Conservation (phyloP, 1,284 basidiomycete species). For the Thelephora terrestris region DNA sequence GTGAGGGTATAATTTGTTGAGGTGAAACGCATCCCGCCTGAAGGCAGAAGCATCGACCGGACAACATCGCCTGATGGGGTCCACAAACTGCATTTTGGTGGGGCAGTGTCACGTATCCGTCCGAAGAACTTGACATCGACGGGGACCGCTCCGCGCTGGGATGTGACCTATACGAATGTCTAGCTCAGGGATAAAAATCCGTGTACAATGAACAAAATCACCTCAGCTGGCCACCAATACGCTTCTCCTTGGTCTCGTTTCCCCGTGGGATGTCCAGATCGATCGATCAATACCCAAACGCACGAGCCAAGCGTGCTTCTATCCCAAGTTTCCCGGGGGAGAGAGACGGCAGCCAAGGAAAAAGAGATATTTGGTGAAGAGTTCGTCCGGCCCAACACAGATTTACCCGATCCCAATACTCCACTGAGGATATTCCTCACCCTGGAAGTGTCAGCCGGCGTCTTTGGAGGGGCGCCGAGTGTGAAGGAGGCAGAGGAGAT, state of each 20-base stretch:
- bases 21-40: constrained; percentile 20
- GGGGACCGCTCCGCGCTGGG: background rate
- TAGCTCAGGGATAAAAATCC: constrained; percentile 12
- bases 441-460: no score
- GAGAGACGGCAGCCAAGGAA: no score
- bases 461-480: no score
- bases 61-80: constrained; percentile 15
- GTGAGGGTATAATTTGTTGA: constrained; percentile 14
- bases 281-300: constrained; percentile 26
- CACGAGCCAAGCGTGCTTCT: constrained; percentile 14
- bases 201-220: constrained; percentile 11
- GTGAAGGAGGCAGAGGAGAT: no score
- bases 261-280: constrained; percentile 13
- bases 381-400: no score
- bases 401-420: no score
- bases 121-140: constrained; percentile 9
- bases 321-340: constrained; percentile 6
- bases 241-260: constrained; percentile 13
- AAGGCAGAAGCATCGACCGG: constrained; percentile 14
- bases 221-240: constrained; percentile 31
- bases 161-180: constrained; percentile 12
- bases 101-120: background rate
- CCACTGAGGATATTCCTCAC: no score
- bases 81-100: constrained; percentile 13
- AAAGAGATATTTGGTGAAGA: no score